Base-by-base conservation (phyloP, 768 basidiomycete genomes). In the Lyophyllum decastes region DNA sequence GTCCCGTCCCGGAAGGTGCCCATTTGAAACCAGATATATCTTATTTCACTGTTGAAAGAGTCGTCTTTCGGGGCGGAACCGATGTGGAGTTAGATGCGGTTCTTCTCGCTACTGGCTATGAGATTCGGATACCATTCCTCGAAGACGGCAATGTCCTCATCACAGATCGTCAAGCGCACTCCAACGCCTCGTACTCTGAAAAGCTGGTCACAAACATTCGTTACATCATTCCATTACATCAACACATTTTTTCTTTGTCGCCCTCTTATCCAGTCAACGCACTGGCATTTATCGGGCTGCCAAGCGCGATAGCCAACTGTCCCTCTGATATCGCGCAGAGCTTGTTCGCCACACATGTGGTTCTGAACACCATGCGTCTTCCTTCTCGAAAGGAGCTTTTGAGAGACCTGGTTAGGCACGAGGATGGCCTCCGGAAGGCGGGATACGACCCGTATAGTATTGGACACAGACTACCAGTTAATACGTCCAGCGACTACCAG, bases 101-200 rank as follows among this genome's bases (percentile, higher is more conserved):
- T 34, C 62, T 86, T 25, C 76, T 85, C 14, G 83, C 70, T 0
- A 86, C 83, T 0, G 85, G 86, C 8, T 87, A 87, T 64, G 73
- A 84, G 55, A 58, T 80, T 49, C 74, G 73, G 21, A 71, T 83
- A 7, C 84, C 84, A 0, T 86, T 86, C 63, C 64, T 76, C 11
- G 70, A 73, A 14, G 49, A 59, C 16, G 67, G 70, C 1, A 62
- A 64, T 25, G 64, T 62, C 11, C 61, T 76, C 68, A 79, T 26
- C 54, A 71, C 67, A 6, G 65, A 70, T 55, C 69, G 60, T 21
- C 55, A 54, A 10, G 72, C 69, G 24, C 44, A 22, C 22, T 69
- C 68, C 43, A 73, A 70, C 52, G 53, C 61, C 14, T 64, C 70
- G 7, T 49, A 64, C 35, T 30, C 52, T 19, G 49, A 50, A 38